A percentile compares a stretch with the other conserved stretches of the same genome.
phyloP scores from a whole-genome alignment of 2,329 filamentous ascomycete species.

The Botrytis sinoallii region DNA sequence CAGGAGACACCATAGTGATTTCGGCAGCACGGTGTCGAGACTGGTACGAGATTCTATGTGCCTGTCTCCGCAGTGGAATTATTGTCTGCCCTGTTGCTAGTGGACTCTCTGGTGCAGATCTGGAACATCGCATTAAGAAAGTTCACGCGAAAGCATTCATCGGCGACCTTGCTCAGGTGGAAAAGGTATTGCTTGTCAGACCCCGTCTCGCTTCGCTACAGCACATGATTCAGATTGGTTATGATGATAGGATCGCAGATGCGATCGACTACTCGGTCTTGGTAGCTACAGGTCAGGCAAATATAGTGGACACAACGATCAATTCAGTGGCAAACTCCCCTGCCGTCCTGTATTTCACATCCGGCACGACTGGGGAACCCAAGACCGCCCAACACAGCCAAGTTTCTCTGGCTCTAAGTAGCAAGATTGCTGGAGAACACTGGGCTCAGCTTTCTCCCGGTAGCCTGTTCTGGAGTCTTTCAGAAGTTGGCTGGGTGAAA shows the following conservation, averaged over 20 bases:
- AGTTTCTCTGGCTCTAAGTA: neutral
- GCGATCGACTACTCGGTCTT: neutral
- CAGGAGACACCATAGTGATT: neutral
- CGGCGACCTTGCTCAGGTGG: neutral
- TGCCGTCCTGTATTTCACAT: conserved; percentile 30
- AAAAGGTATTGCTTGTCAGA: neutral
- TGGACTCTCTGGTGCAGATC: neutral
- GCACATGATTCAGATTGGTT: neutral
- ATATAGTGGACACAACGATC: neutral
- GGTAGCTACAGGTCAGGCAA: neutral
- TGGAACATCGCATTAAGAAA: neutral
- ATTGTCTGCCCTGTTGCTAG: neutral
- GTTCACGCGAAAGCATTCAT: neutral
- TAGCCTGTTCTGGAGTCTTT: neutral
- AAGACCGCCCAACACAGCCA: conserved; percentile 19
- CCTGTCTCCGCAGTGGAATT: neutral
- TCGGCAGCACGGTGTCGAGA: neutral
- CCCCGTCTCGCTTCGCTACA: neutral
- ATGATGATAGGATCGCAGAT: neutral
- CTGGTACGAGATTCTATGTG: neutral
- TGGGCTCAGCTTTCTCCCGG: neutral
- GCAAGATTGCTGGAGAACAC: neutral
- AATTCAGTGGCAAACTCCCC: neutral
- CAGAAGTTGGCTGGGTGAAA: neutral
- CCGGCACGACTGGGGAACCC: conserved; percentile 35